These are phyloP conservation scores for Scedosporium minutisporum DNA, from an alignment of 2,329 filamentous ascomycete genomes.

Conservation along the genomic window DNA sequence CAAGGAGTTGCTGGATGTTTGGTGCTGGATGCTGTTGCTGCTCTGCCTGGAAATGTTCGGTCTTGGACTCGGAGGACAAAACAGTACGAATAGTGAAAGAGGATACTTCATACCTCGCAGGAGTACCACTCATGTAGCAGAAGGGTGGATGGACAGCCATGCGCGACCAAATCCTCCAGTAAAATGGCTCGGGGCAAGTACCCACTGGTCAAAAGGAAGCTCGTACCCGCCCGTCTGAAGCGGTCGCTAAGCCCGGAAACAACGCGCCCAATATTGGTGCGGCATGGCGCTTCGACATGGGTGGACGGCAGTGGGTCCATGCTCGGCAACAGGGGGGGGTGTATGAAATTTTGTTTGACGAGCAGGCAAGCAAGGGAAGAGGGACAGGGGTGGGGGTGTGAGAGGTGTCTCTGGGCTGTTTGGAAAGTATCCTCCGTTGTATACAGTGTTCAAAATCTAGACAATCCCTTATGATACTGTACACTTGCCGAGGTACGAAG, in stretches of 20 bases:
- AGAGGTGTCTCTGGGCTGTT: not conserved
- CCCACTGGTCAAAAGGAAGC: not conserved
- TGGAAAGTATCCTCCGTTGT: not conserved
- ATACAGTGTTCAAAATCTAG: not conserved
- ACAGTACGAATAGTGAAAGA: not conserved
- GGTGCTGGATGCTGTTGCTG: not conserved
- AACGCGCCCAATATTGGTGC: slow-evolving; percentile 14
- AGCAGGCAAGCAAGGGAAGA: not conserved
- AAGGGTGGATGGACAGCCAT: not conserved
- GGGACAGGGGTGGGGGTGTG: not conserved
- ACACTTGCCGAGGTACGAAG: not conserved
- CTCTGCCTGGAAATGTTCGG: not conserved
- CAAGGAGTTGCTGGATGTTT: too few relatives aligned
- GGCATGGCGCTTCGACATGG: slow-evolving; percentile 18
- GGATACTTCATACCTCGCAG: not conserved
- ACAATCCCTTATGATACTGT: not conserved
- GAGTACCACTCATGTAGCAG: not conserved
- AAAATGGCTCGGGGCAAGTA: not conserved
- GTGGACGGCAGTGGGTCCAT: not conserved
- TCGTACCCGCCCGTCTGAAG: slow-evolving; percentile 4
- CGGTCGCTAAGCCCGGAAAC: slow-evolving; percentile 17
- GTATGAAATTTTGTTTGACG: not conserved
- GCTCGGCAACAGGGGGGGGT: not conserved
- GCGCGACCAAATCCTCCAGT: not conserved
- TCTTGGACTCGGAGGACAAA: too few relatives aligned